Percentiles rank a stretch among this genome's conserved stretches.
Evolutionary conservation across 495 filamentous ascomycete species (phyloP).

Genomic region (Penicillium odoratum): DNA sequence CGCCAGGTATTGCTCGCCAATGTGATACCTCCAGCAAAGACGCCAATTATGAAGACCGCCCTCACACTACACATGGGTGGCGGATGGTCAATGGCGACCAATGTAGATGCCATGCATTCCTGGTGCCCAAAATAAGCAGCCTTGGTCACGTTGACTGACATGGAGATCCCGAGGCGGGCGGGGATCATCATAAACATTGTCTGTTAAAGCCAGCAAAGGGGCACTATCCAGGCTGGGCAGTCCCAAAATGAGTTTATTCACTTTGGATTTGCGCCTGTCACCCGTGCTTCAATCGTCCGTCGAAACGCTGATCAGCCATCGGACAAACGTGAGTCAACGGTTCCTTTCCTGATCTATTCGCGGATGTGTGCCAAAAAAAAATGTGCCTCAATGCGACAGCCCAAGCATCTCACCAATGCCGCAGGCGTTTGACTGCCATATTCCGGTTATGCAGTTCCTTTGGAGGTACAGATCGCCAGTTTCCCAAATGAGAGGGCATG

Average conservation of each 20-base stretch:
- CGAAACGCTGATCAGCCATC: not conserved
- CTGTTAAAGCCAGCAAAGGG: constrained; percentile 1
- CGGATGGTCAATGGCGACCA: not conserved
- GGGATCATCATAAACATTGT: not conserved
- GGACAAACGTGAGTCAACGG: not conserved
- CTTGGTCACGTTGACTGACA: not conserved
- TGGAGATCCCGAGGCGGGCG: not conserved
- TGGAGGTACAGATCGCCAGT: not conserved
- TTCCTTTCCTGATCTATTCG: not conserved
- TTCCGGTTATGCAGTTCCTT: not conserved
- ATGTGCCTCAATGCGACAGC: not conserved
- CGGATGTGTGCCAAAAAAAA: not conserved
- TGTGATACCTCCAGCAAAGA: not conserved
- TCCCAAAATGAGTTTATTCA: constrained; percentile 1
- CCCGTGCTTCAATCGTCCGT: not conserved
- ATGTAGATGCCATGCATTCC: not conserved
- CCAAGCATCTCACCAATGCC: not conserved
- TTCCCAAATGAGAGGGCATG: not conserved
- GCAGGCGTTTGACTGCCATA: not conserved
- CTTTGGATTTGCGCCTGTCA: constrained; percentile 2
- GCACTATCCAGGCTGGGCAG: not conserved
- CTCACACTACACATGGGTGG: constrained; percentile 2
- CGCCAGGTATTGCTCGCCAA: not conserved
- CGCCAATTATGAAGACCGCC: constrained; percentile 1
- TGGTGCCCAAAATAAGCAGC: constrained; percentile 1